These are phyloP conservation scores for Kurtzmaniella quercitrusa DNA, from an alignment of 1,139 yeast species.

Conservation along the genomic window DNA sequence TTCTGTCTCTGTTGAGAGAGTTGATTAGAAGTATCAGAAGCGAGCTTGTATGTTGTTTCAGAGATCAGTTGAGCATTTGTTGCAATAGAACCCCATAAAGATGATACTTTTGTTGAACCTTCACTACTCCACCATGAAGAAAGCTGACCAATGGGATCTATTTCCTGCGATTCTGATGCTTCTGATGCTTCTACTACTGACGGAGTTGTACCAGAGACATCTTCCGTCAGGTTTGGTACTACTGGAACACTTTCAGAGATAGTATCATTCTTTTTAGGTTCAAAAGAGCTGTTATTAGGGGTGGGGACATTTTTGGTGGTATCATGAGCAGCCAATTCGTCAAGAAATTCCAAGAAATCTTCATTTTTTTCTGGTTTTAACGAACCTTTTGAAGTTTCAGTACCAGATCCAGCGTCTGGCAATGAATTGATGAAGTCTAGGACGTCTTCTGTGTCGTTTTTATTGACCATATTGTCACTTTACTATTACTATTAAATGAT, in stretches of 20 bases:
- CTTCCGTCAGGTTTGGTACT: background rate
- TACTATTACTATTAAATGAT: too few relatives aligned
- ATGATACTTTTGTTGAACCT: slow-evolving; percentile 72
- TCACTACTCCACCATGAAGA: slow-evolving; percentile 79
- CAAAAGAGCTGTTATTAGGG: slow-evolving; percentile 11
- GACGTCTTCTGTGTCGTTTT: slow-evolving; percentile 67
- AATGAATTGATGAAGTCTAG: slow-evolving; percentile 84
- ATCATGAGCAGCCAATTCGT: slow-evolving; percentile 63
- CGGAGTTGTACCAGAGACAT: background rate
- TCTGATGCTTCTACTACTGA: background rate
- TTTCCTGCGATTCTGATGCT: slow-evolving; percentile 15
- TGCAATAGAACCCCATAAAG: slow-evolving; percentile 59
- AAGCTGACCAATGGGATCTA: slow-evolving; percentile 66
- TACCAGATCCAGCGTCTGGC: slow-evolving; percentile 53
- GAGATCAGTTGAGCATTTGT: slow-evolving; percentile 39
- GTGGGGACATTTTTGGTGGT: slow-evolving; percentile 22
- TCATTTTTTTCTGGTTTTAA: slow-evolving; percentile 39
- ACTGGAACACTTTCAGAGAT: background rate
- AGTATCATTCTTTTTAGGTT: slow-evolving; percentile 4
- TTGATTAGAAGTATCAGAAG: slow-evolving; percentile 40
- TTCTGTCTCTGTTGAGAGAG: slow-evolving; percentile 40
- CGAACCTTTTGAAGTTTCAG: slow-evolving; percentile 41
- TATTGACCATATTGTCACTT: background rate
- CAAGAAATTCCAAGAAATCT: slow-evolving; percentile 82
- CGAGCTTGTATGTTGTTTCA: slow-evolving; percentile 42